These are phyloP conservation scores for Hyaloscypha hepaticicola DNA, from an alignment of 495 filamentous ascomycete genomes.

Conservation along the genomic window DNA sequence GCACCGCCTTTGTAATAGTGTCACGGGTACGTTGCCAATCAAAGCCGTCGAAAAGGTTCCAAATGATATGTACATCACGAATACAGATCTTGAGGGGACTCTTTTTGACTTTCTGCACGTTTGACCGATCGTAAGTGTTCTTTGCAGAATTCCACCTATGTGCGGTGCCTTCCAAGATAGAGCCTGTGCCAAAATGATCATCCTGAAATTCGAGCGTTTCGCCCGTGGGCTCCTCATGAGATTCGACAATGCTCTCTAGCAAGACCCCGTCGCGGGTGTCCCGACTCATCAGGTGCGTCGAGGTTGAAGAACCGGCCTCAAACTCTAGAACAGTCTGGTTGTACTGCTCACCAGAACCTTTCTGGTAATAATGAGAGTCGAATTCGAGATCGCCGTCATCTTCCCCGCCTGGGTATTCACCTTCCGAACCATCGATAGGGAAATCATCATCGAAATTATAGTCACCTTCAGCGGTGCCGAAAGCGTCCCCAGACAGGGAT, in stretches of 20 bases:
- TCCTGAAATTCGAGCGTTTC: conserved; percentile 67
- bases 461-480: conserved; percentile 55
- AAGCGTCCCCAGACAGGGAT: conserved; percentile 84
- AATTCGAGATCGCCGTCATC: conserved; percentile 25
- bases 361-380: conserved; percentile 31
- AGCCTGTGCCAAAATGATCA: conserved; percentile 70
- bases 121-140: conserved; percentile 67
- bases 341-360: conserved; percentile 20
- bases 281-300: conserved; percentile 35
- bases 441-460: conserved; percentile 60
- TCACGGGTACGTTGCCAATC: conserved; percentile 91
- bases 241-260: conserved; percentile 61
- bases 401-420: conserved; percentile 15
- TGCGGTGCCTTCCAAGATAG: conserved; percentile 62
- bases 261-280: conserved; percentile 59
- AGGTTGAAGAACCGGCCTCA: conserved; percentile 41
- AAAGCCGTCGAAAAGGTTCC: conserved; percentile 98
- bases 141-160: conserved; percentile 76
- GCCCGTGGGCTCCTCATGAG: conserved; percentile 43
- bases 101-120: conserved; percentile 57
- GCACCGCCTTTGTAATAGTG: conserved; percentile 79
- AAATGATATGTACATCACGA: conserved; percentile 88
- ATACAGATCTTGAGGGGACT: conserved; percentile 77
- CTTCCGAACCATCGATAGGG: conserved; percentile 25
- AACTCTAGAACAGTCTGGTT: conserved; percentile 40